These are phyloP conservation scores for Aspergillus coremiiformis DNA, from an alignment of 495 filamentous ascomycete species.

Conservation along the genomic window DNA sequence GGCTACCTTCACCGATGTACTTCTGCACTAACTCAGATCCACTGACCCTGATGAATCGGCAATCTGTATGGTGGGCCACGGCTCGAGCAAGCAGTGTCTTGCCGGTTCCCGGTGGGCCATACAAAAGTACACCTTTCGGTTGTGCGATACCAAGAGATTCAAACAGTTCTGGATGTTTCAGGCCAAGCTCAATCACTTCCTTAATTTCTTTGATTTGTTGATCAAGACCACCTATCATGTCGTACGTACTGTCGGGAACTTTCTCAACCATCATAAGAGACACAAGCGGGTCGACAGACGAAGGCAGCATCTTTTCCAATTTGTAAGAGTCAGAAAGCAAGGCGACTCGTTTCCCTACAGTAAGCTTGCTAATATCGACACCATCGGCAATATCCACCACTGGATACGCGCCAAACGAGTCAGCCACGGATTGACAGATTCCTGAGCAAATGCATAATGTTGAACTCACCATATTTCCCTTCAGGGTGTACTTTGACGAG, in stretches of 20 bases:
- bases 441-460: not conserved
- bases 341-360: constrained; percentile 93
- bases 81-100: constrained; percentile 95
- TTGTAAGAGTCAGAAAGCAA: constrained; percentile 95
- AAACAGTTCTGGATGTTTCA: constrained; percentile 98
- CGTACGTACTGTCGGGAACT: constrained; percentile 98
- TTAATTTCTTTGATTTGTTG: constrained; percentile 99
- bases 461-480: constrained; percentile 89
- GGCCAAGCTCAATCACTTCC: constrained; percentile 96
- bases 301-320: constrained; percentile 95
- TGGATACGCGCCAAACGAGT: constrained; percentile 28
- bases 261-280: constrained; percentile 99
- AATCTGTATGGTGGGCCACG: constrained; percentile 95
- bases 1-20: constrained; percentile 96
- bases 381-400: constrained; percentile 95
- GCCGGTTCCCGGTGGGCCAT: constrained; percentile 93
- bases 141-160: constrained; percentile 98
- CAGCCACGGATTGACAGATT: constrained; percentile 7
- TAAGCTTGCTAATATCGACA: constrained; percentile 93
- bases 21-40: constrained; percentile 97
- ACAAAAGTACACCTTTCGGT: constrained; percentile 94
- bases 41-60: constrained; percentile 96
- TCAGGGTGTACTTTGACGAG: constrained; percentile 98
- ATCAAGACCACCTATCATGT: constrained; percentile 98
- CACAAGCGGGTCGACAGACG: constrained; percentile 93